Conservation (phyloP, 1,284 basidiomycete genomes). For the Pterula multifida region DNA sequence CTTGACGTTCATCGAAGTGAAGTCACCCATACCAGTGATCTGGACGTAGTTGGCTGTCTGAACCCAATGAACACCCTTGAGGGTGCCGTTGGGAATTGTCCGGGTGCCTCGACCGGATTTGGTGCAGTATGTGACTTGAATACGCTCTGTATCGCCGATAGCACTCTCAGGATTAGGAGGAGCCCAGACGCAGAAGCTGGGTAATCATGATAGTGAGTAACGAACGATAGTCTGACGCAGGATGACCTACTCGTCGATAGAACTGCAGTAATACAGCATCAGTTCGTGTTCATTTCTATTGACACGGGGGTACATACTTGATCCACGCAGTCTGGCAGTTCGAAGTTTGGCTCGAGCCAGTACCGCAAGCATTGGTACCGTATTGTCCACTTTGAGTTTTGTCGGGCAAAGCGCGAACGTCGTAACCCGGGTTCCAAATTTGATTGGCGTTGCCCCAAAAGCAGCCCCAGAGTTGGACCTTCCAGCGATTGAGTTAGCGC, state of each 20-base stretch:
- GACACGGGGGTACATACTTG: conserved; percentile 19
- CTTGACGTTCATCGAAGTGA: conserved; percentile 5
- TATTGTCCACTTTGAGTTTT: conserved; percentile 48
- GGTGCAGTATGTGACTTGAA: conserved; percentile 61
- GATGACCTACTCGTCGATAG: background rate
- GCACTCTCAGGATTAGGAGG: conserved; percentile 13
- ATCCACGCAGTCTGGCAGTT: conserved; percentile 56
- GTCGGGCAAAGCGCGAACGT: conserved; percentile 26
- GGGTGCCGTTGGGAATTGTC: conserved; percentile 64
- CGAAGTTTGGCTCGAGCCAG: conserved; percentile 40
- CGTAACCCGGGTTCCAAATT: conserved; percentile 38
- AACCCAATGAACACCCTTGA: conserved; percentile 62
- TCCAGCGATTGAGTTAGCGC: too few relatives aligned
- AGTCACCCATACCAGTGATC: conserved; percentile 35
- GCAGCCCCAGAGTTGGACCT: conserved; percentile 35
- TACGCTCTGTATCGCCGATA: conserved; percentile 26
- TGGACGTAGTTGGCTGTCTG: conserved; percentile 62
- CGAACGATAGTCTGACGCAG: background rate
- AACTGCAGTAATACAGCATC: too few relatives aligned
- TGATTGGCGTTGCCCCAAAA: conserved; percentile 27
- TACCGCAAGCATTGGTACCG: conserved; percentile 57
- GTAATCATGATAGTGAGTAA: background rate
- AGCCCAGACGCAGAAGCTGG: conserved; percentile 1
- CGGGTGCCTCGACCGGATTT: conserved; percentile 52
- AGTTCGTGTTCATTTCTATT: too few relatives aligned